Conservation (phyloP, 2,329 filamentous ascomycete genomes). For the Knufia fluminis region DNA sequence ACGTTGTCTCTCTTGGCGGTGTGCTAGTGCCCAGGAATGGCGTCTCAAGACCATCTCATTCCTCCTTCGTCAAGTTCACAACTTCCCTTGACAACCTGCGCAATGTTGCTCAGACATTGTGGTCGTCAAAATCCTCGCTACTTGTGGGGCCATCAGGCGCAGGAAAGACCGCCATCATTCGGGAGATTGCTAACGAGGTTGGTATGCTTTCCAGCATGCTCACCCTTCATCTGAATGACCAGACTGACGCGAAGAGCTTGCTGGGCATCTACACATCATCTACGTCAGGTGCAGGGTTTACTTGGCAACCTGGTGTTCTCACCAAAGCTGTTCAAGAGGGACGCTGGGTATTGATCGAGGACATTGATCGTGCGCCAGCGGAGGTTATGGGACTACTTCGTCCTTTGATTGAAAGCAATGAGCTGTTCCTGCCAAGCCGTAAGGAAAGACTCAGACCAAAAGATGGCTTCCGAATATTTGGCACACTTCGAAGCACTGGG, state of each 20-base stretch:
- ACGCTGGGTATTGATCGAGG: slow-evolving; percentile 93
- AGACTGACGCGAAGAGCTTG: slow-evolving; percentile 94
- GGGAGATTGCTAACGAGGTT: slow-evolving; percentile 70
- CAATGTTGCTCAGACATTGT: slow-evolving; percentile 58
- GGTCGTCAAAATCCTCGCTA: slow-evolving; percentile 61
- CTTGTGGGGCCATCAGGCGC: slow-evolving; percentile 75
- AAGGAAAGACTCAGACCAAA: slow-evolving; percentile 77
- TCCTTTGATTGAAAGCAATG: slow-evolving; percentile 84
- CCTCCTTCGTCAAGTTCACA: slow-evolving; percentile 56
- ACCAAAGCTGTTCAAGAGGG: slow-evolving; percentile 91
- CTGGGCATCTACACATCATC: slow-evolving; percentile 91
- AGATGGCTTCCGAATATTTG: slow-evolving; percentile 80
- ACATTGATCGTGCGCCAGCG: slow-evolving; percentile 86
- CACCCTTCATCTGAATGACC: slow-evolving; percentile 91
- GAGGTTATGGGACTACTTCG: slow-evolving; percentile 90
- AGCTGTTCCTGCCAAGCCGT: slow-evolving; percentile 79
- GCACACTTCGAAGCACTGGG: slow-evolving; percentile 67
- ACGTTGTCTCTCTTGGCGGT: slow-evolving; percentile 56
- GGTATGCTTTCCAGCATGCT: slow-evolving; percentile 76
- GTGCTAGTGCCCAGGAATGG: slow-evolving; percentile 59
- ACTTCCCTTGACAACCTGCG: slow-evolving; percentile 67
- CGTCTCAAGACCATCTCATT: slow-evolving; percentile 36
- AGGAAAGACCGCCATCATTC: slow-evolving; percentile 81
- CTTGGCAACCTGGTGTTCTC: slow-evolving; percentile 84
- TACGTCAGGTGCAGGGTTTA: slow-evolving; percentile 76